Evolutionary conservation across 768 basidiomycete genomes (phyloP).

Genomic region (Albatrellus ellisii): DNA sequence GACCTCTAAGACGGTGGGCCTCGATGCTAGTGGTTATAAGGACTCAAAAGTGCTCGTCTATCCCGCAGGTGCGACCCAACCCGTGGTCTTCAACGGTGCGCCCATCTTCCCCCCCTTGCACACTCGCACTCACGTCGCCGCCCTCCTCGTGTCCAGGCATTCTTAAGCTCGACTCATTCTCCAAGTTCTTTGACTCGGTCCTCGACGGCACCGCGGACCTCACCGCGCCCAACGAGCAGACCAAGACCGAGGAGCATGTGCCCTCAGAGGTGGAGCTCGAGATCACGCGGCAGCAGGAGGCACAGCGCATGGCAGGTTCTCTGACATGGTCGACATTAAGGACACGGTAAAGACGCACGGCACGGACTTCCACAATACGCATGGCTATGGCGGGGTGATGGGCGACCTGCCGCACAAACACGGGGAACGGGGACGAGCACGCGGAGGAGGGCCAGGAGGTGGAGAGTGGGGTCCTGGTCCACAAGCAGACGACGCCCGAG

Average conservation of each 20-base stretch:
- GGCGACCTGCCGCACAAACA: conserved; percentile 23
- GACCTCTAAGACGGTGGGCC: conserved; percentile 43
- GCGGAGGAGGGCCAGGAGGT: conserved; percentile 10
- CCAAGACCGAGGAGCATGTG: conserved; percentile 1
- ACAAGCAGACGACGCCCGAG: conserved; percentile 14
- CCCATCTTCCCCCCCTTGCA: too few relatives aligned
- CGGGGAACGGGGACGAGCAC: conserved; percentile 15
- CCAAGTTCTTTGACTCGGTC: conserved; percentile 60
- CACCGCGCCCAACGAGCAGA: conserved; percentile 22
- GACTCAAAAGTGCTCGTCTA: conserved; percentile 63
- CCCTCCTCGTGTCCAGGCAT: conserved; percentile 37
- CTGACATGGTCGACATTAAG: conserved; percentile 39
- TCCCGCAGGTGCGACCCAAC: conserved; percentile 40
- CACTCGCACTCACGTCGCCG: too few relatives aligned
- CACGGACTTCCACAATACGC: conserved; percentile 28
- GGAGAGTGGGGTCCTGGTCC: conserved; percentile 17
- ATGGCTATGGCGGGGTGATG: conserved; percentile 33
- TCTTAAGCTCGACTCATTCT: conserved; percentile 62
- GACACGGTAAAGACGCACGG: conserved; percentile 30
- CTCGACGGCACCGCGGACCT: conserved; percentile 57
- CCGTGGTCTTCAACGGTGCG: conserved; percentile 57
- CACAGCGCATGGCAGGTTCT: conserved; percentile 37
- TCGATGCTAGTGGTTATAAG: conserved; percentile 35
- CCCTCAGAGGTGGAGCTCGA: conserved; percentile 26
- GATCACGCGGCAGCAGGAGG: conserved; percentile 37